A percentile compares a stretch with the other conserved stretches of the same genome.
Evolutionary conservation across 2,329 filamentous ascomycete genomes (phyloP).

Genomic region (Hansfordia pulvinata): DNA sequence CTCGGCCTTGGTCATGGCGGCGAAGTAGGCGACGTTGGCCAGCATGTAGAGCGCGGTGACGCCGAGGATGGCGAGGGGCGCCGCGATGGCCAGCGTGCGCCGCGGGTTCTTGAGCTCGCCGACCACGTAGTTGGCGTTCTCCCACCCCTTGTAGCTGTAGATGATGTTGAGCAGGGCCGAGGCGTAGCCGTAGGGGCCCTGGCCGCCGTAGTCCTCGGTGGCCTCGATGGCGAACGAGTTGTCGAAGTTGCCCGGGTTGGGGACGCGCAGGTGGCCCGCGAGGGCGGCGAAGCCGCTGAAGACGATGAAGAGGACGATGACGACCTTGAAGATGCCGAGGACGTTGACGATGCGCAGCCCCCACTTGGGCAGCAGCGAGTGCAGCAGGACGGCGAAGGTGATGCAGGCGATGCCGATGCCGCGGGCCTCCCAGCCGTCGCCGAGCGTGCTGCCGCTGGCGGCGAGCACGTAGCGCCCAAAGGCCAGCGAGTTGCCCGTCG

Average conservation of each 20-base stretch:
- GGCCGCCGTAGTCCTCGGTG: conserved; percentile 29
- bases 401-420: conserved; percentile 39
- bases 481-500: conserved; percentile 42
- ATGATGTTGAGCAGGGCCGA: conserved; percentile 44
- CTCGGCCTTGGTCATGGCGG: conserved; percentile 44
- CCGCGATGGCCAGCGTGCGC: conserved; percentile 39
- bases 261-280: conserved; percentile 27
- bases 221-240: conserved; percentile 34
- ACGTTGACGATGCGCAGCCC: conserved; percentile 45
- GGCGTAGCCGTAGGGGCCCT: conserved; percentile 37
- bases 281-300: conserved; percentile 45
- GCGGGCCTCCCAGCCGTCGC: conserved; percentile 40
- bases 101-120: conserved; percentile 41
- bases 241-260: conserved; percentile 41
- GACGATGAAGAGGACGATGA: conserved; percentile 45
- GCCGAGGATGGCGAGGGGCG: conserved; percentile 41
- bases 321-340: conserved; percentile 46
- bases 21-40: conserved; percentile 53
- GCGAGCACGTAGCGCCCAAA: conserved; percentile 45
- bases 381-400: conserved; percentile 39
- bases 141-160: conserved; percentile 51
- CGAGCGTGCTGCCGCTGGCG: conserved; percentile 30
- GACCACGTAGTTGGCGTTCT: conserved; percentile 49
- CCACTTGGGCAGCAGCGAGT: conserved; percentile 39
- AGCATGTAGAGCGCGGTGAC: conserved; percentile 49